Percentiles rank a stretch among this genome's conserved stretches.
phyloP scores from a whole-genome alignment of 2,329 filamentous ascomycete species.

The Xylogone sp. region DNA sequence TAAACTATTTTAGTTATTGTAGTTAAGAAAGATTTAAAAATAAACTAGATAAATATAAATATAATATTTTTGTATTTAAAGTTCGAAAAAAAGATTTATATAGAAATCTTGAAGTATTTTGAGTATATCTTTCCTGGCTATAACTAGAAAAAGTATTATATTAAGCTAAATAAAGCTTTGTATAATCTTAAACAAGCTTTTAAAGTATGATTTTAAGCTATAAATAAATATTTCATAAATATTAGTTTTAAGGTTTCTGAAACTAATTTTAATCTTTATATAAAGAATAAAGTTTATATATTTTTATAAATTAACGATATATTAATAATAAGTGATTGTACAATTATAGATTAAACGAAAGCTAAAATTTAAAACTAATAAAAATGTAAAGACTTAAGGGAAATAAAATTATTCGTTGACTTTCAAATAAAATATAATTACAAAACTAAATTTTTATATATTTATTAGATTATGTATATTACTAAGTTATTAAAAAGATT shows the following conservation, averaged over 20 bases:
- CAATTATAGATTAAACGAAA: neutral
- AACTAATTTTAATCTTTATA: neutral
- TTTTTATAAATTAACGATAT: neutral
- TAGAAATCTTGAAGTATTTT: neutral
- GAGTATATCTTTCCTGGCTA: neutral
- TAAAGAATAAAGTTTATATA: neutral
- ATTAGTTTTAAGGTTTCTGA: neutral
- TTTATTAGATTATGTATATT: neutral
- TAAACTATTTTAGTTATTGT: neutral
- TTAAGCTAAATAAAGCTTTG: neutral
- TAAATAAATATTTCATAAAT: neutral
- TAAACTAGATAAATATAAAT: neutral
- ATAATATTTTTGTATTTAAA: neutral
- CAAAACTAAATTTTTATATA: neutral
- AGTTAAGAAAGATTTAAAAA: neutral
- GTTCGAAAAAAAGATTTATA: neutral
- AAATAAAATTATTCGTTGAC: neutral
- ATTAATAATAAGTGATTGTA: neutral
- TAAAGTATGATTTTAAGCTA: neutral
- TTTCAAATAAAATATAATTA: neutral
- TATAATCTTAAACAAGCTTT: neutral
- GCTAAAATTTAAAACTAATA: neutral
- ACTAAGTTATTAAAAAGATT: neutral
- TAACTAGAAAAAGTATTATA: neutral
- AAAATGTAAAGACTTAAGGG: constrained; percentile 1